These are phyloP conservation scores for Aspergillus saccharolyticus DNA, from an alignment of 495 filamentous ascomycete species.

Conservation along the genomic window DNA sequence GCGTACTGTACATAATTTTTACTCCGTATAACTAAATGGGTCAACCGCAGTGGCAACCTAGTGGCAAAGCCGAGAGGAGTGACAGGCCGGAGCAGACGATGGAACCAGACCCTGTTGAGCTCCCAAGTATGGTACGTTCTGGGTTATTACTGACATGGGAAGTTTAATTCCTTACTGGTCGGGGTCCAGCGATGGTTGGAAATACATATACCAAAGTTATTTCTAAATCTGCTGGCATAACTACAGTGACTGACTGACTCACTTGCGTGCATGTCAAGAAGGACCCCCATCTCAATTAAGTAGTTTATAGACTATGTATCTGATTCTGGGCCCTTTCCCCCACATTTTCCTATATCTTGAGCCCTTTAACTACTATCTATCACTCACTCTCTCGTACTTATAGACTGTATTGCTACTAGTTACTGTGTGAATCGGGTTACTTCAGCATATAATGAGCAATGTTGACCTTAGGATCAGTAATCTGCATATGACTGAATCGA, in stretches of 20 bases:
- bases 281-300: neutral
- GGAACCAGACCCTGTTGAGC: constrained; percentile 8
- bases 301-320: too few relatives aligned
- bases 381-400: too few relatives aligned
- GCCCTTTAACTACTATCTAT: too few relatives aligned
- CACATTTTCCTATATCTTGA: constrained; percentile 11
- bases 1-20: too few relatives aligned
- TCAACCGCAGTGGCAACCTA: neutral
- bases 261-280: neutral
- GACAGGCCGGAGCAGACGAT: constrained; percentile 11
- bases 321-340: constrained; percentile 6
- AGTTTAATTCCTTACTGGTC: constrained; percentile 7
- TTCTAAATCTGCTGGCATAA: too few relatives aligned
- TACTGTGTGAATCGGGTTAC: too few relatives aligned
- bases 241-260: too few relatives aligned
- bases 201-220: too few relatives aligned
- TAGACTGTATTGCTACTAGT: too few relatives aligned
- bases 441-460: neutral
- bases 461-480: neutral
- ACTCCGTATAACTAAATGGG: too few relatives aligned
- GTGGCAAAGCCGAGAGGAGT: neutral
- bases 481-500: neutral
- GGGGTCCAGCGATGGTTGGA: neutral
- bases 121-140: constrained; percentile 19
- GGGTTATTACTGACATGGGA: constrained; percentile 14